phyloP scores from a whole-genome alignment of 108 stramenopile genomes.

The Cyclotella kingstonii region DNA sequence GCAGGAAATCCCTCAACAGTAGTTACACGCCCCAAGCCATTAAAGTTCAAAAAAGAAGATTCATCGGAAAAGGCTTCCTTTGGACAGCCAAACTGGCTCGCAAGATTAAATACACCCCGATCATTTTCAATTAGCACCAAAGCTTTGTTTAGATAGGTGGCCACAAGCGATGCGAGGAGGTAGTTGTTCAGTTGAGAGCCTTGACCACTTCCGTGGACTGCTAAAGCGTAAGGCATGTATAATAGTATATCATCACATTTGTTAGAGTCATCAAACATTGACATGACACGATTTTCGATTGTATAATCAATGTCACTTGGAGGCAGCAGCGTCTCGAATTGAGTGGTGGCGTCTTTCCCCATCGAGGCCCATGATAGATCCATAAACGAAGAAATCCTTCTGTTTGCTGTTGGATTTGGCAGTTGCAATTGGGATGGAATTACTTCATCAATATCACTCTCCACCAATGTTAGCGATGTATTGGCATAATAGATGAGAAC shows the following conservation, averaged over 20 bases:
- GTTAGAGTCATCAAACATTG: constrained; percentile 1
- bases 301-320: constrained; percentile 22
- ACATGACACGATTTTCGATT: constrained; percentile 12
- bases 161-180: constrained; percentile 12
- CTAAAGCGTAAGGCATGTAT: background rate
- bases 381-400: background rate
- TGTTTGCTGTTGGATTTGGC: background rate
- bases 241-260: background rate
- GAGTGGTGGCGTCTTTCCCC: constrained; percentile 6
- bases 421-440: too few relatives aligned
- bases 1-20: too few relatives aligned
- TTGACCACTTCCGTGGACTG: constrained; percentile 17
- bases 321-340: constrained; percentile 16
- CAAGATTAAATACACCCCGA: constrained; percentile 12
- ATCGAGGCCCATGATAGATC: background rate
- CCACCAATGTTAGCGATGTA: too few relatives aligned
- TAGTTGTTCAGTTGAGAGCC: constrained; percentile 27
- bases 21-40: too few relatives aligned
- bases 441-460: too few relatives aligned
- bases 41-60: too few relatives aligned
- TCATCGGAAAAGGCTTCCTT: constrained; percentile 15
- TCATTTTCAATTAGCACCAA: constrained; percentile 15
- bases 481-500: too few relatives aligned
- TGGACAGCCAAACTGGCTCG: constrained; percentile 38
- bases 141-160: constrained; percentile 14